Evolutionary conservation across 768 basidiomycete genomes (phyloP), one percentile per base, ranked within the genome.

Genomic region (Hypsizygus marmoreus): DNA sequence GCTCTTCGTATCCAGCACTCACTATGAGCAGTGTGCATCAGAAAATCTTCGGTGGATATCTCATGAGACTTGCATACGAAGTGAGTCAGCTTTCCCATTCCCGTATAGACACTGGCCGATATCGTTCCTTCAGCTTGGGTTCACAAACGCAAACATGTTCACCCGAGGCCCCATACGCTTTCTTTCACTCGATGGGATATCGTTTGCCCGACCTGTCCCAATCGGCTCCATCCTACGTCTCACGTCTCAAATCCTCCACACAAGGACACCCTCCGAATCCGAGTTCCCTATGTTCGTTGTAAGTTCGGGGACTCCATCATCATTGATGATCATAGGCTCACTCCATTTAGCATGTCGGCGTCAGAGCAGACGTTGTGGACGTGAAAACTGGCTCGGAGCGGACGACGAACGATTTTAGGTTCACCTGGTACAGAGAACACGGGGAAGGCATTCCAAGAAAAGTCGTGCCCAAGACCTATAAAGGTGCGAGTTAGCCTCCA

Each of bases 141-240:
- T 86, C 58, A 76, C 84, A 13, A 89, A 84, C 53, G 74, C 86
- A 1, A 77, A 75, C 33, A 65, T 90, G 43, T 88, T 90, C 65
- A 84, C 84, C 3, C 75, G 77, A 4, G 77, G 80, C 2, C 76
- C 73, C 9, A 75, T 91, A 38, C 76, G 77, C 3, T 92, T 92
- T 67, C 72, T 88, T 22, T 86, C 88, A 4, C 75, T 91, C 12
- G 89, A 92, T 56, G 80, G 81, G 24, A 91, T 92, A 59, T 81
- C 82, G 1, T 92, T 94, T 68, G 74, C 77, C 34, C 77, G 81
- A 22, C 89, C 91, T 0, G 90, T 94, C 0, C 86, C 89, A 2
- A 91, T 92, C 34, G 91, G 90, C 5, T 88, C 85, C 0, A 86
- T 91, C 38, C 76, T 93, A 11, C 79, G 84, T 3, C 72, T 93